Base-by-base conservation (phyloP, 768 basidiomycete species). In the Trametes cingulata region DNA sequence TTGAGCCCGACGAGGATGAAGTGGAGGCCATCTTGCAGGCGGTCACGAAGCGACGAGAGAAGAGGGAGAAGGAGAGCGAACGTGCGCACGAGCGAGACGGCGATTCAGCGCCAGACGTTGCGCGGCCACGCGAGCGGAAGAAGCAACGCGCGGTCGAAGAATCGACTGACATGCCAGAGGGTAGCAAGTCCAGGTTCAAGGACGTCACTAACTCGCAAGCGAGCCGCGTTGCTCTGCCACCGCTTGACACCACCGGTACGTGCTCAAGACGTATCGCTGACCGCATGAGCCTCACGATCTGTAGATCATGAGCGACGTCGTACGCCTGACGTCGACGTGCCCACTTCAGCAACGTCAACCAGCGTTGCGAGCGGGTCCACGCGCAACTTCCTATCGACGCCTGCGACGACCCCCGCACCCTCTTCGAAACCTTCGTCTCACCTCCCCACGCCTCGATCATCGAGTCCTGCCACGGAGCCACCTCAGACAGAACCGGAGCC, bases 191-290 rank as follows among this genome's bases (percentile, higher is more conserved):
- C 50, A 84, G 79, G 72, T 73, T 86, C 58, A 86, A 85, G 74
- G 86, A 88, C 67, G 81, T 87, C 62, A 87, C 85, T 25, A 87
- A 85, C 69, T 81, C 84, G 6, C 80, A 82, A 19, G 72, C 75
- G 60, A 69, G 70, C 39, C 78, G 75, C 52, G 52, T 67, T 20
- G 65, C 61, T 13, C 73, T 78, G 57, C 73, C 73, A 2, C 72
- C 68, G 15, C 64, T 78, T 36, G 77, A 80, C 52, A 78, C 69
- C 37, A 71, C 67, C 56, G 76, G 78, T 80, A 57, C 54, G 76
- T 65, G 17, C 17, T 12, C 12, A 27, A 22, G 52, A 8, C 20
- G 36, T 10, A 13, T 2, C 20, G 22, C 45, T 47, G 43, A 19
- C 3, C 27, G 40, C 20, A 35, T 61, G 27, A 45, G 57, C 58